Percentiles rank a stretch among this genome's conserved stretches.
Evolutionary conservation across 805 yeast species (phyloP).

Genomic region (Yarrowia sp.): DNA sequence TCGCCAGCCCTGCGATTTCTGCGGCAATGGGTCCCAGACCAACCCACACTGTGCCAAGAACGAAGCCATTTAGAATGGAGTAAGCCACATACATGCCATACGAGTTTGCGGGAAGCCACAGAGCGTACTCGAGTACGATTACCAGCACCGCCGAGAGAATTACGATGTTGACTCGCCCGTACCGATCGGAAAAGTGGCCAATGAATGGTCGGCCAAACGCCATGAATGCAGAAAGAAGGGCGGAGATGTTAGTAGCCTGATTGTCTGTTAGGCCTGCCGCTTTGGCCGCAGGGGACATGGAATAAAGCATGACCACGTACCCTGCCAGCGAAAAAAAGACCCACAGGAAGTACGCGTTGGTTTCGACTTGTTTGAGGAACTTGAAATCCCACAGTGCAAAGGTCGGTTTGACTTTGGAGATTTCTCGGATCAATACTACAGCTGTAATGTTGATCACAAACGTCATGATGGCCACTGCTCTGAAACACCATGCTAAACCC

Average conservation of each 20-base stretch:
- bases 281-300: conserved; percentile 35
- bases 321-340: conserved; percentile 12
- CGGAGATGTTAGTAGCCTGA: conserved; percentile 34
- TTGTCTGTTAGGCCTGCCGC: conserved; percentile 31
- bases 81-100: conserved; percentile 33
- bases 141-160: conserved; percentile 37
- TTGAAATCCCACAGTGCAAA: conserved; percentile 6
- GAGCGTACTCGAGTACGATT: conserved; percentile 37
- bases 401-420: conserved; percentile 10
- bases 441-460: conserved; percentile 19
- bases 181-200: conserved; percentile 49
- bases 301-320: conserved; percentile 32
- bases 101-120: conserved; percentile 29
- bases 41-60: conserved; percentile 36
- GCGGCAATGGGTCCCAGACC: conserved; percentile 22
- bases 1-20: conserved; percentile 1
- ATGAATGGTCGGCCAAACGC: conserved; percentile 50
- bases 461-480: conserved; percentile 43
- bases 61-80: conserved; percentile 40
- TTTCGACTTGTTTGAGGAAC: neutral
- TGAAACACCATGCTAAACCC: conserved; percentile 55
- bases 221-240: conserved; percentile 40
- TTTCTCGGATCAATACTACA: conserved; percentile 6
- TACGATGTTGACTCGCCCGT: conserved; percentile 47
- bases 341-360: conserved; percentile 15